phyloP scores from a whole-genome alignment of 257 asterid genomes.

The Mentha longifolia region DNA sequence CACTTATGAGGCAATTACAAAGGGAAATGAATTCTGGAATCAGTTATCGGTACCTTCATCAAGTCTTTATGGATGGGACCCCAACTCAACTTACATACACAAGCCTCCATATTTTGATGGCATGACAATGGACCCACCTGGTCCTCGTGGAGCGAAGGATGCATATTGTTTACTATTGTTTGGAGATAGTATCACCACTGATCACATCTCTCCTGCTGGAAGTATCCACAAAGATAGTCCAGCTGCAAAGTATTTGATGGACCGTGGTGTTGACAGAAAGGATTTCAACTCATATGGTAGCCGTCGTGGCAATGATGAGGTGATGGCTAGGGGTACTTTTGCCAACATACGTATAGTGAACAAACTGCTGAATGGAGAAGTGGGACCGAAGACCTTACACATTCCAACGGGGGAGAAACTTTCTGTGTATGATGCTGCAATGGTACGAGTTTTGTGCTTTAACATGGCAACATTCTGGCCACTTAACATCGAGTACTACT shows the following conservation, averaged over 20 bases:
- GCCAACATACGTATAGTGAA: constrained; percentile 87
- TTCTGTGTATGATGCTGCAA: constrained; percentile 85
- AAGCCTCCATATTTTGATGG: constrained; percentile 90
- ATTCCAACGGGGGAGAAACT: constrained; percentile 87
- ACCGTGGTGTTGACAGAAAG: constrained; percentile 83
- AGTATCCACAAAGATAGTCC: constrained; percentile 95
- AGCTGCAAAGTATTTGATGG: constrained; percentile 82
- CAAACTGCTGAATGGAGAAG: constrained; percentile 84
- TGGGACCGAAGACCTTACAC: constrained; percentile 91
- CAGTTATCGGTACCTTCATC: constrained; percentile 74
- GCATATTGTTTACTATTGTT: constrained; percentile 85
- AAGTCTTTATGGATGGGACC: constrained; percentile 82
- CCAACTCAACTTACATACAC: constrained; percentile 83
- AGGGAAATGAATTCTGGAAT: constrained; percentile 87
- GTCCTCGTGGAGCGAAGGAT: constrained; percentile 79
- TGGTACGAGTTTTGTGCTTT: constrained; percentile 45
- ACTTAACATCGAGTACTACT: not conserved
- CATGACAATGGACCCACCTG: constrained; percentile 89
- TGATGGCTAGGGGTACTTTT: constrained; percentile 97
- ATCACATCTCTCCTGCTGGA: constrained; percentile 97
- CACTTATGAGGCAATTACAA: constrained; percentile 86
- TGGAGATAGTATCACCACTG: constrained; percentile 97
- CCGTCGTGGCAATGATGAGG: constrained; percentile 96
- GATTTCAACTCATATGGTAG: constrained; percentile 97
- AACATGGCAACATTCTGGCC: constrained; percentile 22